Evolutionary conservation across 2,329 filamentous ascomycete genomes (phyloP).

Genomic region (Magnaporthiopsis poae): DNA sequence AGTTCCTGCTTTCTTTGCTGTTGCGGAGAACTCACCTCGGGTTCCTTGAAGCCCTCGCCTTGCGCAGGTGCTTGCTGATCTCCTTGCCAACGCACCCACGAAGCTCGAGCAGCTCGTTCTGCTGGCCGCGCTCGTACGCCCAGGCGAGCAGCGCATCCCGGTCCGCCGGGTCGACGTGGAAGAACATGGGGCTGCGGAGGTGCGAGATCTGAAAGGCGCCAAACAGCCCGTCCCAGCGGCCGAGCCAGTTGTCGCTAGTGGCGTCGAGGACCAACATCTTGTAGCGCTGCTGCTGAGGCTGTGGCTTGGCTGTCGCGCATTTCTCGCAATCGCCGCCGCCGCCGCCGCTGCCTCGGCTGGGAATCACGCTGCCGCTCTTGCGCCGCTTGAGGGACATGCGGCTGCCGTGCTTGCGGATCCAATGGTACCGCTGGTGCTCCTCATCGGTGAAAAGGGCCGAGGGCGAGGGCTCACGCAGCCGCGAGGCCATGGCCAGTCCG

Average conservation of each 20-base stretch:
- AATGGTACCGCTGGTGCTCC: constrained; percentile 72
- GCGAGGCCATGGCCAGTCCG: constrained; percentile 62
- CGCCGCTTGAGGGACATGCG: constrained; percentile 48
- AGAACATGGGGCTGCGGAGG: constrained; percentile 71
- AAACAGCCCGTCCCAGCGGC: constrained; percentile 62
- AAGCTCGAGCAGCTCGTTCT: constrained; percentile 59
- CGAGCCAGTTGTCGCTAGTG: constrained; percentile 55
- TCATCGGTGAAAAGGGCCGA: constrained; percentile 75
- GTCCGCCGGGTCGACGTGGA: constrained; percentile 68
- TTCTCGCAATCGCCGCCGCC: neutral
- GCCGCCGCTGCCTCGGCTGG: constrained; percentile 1
- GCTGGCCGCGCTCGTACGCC: constrained; percentile 50
- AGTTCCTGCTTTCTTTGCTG: neutral
- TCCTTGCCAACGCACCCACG: constrained; percentile 68
- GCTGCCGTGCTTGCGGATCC: constrained; percentile 57
- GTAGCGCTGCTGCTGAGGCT: constrained; percentile 2
- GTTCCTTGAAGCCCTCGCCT: constrained; percentile 34
- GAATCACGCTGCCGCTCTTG: constrained; percentile 26
- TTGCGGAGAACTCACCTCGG: constrained; percentile 21
- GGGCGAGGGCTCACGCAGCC: constrained; percentile 61
- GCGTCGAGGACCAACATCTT: constrained; percentile 53
- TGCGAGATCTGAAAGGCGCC: constrained; percentile 58
- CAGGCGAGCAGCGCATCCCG: constrained; percentile 63
- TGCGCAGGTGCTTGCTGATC: constrained; percentile 69
- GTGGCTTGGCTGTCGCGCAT: constrained; percentile 12